A percentile compares a stretch with the other conserved stretches of the same genome.
phyloP scores from a whole-genome alignment of 805 yeast species.

The Saccharomycopsis sp. region DNA sequence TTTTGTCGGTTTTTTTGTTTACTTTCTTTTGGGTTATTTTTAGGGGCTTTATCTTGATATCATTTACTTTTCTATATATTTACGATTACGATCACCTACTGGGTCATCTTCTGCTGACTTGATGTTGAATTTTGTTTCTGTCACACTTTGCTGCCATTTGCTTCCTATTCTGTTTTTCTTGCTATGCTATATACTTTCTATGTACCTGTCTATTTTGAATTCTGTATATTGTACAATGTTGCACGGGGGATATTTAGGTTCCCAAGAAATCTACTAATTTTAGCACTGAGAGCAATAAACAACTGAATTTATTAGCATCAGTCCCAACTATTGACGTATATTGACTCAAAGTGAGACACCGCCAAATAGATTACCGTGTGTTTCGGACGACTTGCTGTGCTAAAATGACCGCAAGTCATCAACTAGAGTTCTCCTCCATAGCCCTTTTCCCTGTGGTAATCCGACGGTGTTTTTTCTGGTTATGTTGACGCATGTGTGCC shows the following conservation, averaged over 20 bases:
- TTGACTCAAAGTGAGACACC: neutral
- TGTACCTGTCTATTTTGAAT: neutral
- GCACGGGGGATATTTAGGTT: no score
- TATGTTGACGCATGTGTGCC: no score
- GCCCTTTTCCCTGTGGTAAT: no score
- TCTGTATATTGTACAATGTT: no score
- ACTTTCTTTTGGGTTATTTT: neutral
- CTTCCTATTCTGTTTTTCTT: neutral
- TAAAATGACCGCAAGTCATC: neutral
- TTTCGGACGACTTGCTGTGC: neutral
- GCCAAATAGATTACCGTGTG: neutral
- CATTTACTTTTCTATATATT: neutral
- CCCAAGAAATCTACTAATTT: no score
- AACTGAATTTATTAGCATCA: neutral
- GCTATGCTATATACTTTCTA: neutral
- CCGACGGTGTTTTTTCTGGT: no score
- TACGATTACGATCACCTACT: no score
- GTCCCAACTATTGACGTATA: neutral
- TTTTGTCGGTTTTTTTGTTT: neutral
- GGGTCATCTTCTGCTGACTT: no score
- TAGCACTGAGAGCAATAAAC: neutral
- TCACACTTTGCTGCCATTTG: no score
- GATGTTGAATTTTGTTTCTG: neutral
- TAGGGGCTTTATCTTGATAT: neutral
- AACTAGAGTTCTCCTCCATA: neutral